A percentile compares a stretch with the other conserved stretches of the same genome.
Evolutionary conservation across 1,284 basidiomycete species (phyloP).

Genomic region (Sanghuangporus sanghuang): DNA sequence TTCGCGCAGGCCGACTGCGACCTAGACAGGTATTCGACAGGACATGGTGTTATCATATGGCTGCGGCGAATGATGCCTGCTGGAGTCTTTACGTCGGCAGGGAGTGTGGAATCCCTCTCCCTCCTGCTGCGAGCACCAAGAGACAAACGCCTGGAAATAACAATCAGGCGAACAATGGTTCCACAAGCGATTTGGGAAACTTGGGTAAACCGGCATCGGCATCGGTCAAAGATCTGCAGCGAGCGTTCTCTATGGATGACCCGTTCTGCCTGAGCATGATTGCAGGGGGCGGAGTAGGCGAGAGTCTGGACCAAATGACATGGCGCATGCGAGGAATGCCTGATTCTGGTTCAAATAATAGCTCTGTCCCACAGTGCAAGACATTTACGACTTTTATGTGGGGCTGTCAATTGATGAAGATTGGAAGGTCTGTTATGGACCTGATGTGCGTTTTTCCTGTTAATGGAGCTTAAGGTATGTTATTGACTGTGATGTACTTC

Average conservation of each 20-base stretch:
- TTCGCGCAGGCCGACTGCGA: conserved; percentile 44
- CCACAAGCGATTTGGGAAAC: not conserved
- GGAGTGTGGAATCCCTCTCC: conserved; percentile 42
- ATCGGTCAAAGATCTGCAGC: not conserved
- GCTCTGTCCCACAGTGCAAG: conserved; percentile 16
- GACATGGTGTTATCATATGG: conserved; percentile 16
- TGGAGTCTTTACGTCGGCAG: conserved; percentile 57
- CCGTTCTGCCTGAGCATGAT: conserved; percentile 9
- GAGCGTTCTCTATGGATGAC: conserved; percentile 8
- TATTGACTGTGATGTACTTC: not conserved
- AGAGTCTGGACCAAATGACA: conserved; percentile 7
- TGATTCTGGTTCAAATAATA: not conserved
- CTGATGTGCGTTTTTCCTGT: conserved; percentile 42
- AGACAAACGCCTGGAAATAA: not conserved
- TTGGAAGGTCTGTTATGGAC: conserved; percentile 52
- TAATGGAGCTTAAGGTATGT: not conserved
- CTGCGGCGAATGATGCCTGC: conserved; percentile 42
- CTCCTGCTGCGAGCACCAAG: not conserved
- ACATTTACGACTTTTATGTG: conserved; percentile 48
- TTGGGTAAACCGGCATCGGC: not conserved
- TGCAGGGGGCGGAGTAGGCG: not conserved
- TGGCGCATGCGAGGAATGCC: conserved; percentile 4
- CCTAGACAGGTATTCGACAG: conserved; percentile 29
- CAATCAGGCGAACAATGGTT: not conserved
- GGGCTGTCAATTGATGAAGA: conserved; percentile 48